A percentile compares a stretch with the other conserved stretches of the same genome.
Conservation (phyloP, 257 asterid genomes). For the Fraxinus anomala region DNA sequence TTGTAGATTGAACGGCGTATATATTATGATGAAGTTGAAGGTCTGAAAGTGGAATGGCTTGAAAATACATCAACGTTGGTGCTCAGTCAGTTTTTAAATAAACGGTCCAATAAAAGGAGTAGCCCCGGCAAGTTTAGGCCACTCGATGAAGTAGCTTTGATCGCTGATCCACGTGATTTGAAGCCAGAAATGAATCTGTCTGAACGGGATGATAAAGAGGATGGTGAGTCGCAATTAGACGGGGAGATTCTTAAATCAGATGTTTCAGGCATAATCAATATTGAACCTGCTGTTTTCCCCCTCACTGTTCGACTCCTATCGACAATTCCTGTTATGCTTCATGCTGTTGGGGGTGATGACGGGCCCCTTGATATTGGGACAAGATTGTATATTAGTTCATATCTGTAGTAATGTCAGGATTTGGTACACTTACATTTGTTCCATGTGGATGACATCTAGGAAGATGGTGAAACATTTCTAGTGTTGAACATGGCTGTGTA, state of each 20-base stretch:
- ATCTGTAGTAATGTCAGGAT: slow-evolving; percentile 33
- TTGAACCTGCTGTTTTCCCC: slow-evolving; percentile 72
- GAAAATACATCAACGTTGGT: slow-evolving; percentile 72
- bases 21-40: slow-evolving; percentile 81
- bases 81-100: slow-evolving; percentile 49
- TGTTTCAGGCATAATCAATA: background rate
- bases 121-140: slow-evolving; percentile 55
- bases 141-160: slow-evolving; percentile 65
- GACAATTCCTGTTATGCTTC: slow-evolving; percentile 67
- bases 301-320: slow-evolving; percentile 66
- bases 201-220: slow-evolving; percentile 13
- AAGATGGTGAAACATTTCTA: background rate
- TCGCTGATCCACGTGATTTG: slow-evolving; percentile 49
- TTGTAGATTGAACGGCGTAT: slow-evolving; percentile 73
- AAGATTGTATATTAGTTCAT: slow-evolving; percentile 66
- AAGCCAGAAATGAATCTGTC: slow-evolving; percentile 25
- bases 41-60: slow-evolving; percentile 79
- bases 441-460: slow-evolving; percentile 1
- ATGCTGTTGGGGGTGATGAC: slow-evolving; percentile 75
- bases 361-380: slow-evolving; percentile 80
- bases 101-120: slow-evolving; percentile 46
- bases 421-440: background rate
- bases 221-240: slow-evolving; percentile 5
- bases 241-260: background rate
- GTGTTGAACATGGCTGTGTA: slow-evolving; percentile 17